Percentiles rank a stretch among this genome's conserved stretches.
phyloP scores from a whole-genome alignment of 306 rosid species.

The Vigna nakashimae region DNA sequence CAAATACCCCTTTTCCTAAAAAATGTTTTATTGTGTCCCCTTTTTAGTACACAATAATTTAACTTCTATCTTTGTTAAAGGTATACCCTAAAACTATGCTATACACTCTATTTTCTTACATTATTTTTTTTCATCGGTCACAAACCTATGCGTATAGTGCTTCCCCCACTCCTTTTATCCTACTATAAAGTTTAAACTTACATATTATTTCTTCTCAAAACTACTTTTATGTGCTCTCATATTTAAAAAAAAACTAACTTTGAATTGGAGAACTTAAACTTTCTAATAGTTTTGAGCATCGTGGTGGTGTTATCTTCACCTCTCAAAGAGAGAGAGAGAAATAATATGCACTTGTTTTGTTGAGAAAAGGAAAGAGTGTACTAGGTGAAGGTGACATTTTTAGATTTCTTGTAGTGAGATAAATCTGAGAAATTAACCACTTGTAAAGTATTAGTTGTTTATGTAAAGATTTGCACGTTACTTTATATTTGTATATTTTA shows the following conservation, averaged over 20 bases:
- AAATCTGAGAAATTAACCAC: too few relatives aligned
- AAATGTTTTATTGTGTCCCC: conserved; percentile 54
- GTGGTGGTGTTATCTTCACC: too few relatives aligned
- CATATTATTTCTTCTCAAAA: conserved; percentile 45
- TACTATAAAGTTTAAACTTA: conserved; percentile 50
- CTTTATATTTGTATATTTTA: too few relatives aligned
- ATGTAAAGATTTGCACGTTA: too few relatives aligned
- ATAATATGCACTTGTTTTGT: too few relatives aligned
- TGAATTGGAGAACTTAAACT: not conserved
- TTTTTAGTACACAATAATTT: conserved; percentile 13
- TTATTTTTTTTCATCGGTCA: conserved; percentile 34
- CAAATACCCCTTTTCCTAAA: conserved; percentile 49
- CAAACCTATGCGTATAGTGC: conserved; percentile 49
- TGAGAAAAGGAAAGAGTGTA: too few relatives aligned
- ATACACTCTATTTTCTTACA: not conserved
- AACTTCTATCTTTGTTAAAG: conserved; percentile 12
- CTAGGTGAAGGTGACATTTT: too few relatives aligned
- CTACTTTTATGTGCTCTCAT: conserved; percentile 36
- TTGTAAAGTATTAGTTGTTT: too few relatives aligned
- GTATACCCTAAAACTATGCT: conserved; percentile 29
- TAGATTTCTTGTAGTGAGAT: too few relatives aligned
- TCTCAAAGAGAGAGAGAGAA: too few relatives aligned
- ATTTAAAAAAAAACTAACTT: conserved; percentile 10
- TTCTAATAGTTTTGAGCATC: not conserved
- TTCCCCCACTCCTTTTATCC: conserved; percentile 53